A percentile compares a stretch with the other conserved stretches of the same genome.
Evolutionary conservation across 2,329 filamentous ascomycete genomes (phyloP).

Genomic region (Setomelanomma holmii): DNA sequence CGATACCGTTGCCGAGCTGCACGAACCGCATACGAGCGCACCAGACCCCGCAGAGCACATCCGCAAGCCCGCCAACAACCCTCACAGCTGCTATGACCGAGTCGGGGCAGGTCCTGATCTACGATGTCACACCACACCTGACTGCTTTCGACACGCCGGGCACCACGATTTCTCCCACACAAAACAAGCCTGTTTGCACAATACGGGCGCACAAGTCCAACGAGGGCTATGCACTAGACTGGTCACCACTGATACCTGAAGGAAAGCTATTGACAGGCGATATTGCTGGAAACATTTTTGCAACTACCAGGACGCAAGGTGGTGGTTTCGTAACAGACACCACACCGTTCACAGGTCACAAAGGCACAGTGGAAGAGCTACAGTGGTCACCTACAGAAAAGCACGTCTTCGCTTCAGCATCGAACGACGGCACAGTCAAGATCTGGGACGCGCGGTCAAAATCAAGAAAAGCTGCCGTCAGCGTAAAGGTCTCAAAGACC

Average conservation of each 20-base stretch:
- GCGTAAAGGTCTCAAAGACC: constrained; percentile 79
- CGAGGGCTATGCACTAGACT: constrained; percentile 97
- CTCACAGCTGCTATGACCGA: constrained; percentile 93
- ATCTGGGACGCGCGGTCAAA: constrained; percentile 96
- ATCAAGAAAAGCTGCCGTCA: constrained; percentile 84
- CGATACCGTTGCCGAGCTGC: constrained; percentile 83
- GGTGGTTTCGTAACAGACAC: constrained; percentile 90
- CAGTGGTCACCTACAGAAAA: constrained; percentile 96
- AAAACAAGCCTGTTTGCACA: constrained; percentile 87
- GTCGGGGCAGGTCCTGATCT: constrained; percentile 85
- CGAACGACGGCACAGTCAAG: constrained; percentile 91
- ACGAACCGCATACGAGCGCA: constrained; percentile 93
- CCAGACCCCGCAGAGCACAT: constrained; percentile 76
- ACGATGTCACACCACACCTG: constrained; percentile 91
- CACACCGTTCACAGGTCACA: constrained; percentile 82
- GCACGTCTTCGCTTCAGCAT: constrained; percentile 93
- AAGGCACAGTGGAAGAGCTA: constrained; percentile 86
- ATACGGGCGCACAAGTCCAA: constrained; percentile 84
- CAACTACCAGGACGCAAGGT: constrained; percentile 83
- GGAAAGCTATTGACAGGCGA: constrained; percentile 93
- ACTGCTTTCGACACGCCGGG: constrained; percentile 90
- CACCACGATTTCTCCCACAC: constrained; percentile 74
- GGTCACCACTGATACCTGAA: constrained; percentile 81
- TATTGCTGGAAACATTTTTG: constrained; percentile 86
- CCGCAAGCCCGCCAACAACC: constrained; percentile 76